Conservation (phyloP, 2,329 filamentous ascomycete species). For the Diaporthe sp. region DNA sequence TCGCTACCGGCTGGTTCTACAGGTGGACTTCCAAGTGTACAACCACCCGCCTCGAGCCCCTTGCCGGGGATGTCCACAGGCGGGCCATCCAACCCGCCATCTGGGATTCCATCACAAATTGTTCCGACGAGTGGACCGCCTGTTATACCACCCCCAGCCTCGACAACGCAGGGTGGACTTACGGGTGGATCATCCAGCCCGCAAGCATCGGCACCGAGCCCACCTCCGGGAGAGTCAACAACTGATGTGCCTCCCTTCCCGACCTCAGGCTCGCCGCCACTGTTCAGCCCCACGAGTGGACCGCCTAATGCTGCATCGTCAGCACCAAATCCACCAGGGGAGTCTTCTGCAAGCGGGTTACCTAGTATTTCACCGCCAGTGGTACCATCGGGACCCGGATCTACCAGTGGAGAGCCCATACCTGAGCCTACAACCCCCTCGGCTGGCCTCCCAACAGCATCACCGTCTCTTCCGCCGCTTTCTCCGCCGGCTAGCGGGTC, state of each 20-base stretch:
- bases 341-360: background rate
- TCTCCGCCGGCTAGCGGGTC: background rate
- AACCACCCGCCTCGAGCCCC: background rate
- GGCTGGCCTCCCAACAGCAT: background rate
- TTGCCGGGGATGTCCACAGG: background rate
- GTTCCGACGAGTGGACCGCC: background rate
- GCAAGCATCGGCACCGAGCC: background rate
- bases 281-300: background rate
- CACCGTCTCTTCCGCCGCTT: background rate
- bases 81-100: background rate
- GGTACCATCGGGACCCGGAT: background rate
- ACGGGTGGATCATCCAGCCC: background rate
- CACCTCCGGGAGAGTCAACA: background rate
- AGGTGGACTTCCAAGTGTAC: background rate
- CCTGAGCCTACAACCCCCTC: background rate
- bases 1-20: background rate
- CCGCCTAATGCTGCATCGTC: background rate
- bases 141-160: background rate
- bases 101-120: background rate
- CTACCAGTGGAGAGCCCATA: background rate
- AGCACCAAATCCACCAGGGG: background rate
- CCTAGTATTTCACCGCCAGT: background rate
- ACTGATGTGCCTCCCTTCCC: background rate
- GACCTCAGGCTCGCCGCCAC: background rate
- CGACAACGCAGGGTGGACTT: background rate